Percentiles rank a stretch among this genome's conserved stretches.
phyloP scores from a whole-genome alignment of 1,139 yeast species.

The Yamadazyma diddensiae region DNA sequence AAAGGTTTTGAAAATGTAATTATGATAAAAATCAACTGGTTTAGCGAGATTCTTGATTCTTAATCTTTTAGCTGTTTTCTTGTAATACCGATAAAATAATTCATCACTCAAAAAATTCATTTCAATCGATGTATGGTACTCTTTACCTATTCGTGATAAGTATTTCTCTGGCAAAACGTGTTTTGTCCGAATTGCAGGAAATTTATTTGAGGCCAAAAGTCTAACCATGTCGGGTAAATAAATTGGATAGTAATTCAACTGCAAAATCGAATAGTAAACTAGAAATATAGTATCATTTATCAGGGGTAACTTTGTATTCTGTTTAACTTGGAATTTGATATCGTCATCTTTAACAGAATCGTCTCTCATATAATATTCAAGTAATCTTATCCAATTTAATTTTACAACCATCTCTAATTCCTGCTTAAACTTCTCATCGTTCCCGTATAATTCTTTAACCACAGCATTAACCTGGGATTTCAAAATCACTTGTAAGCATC shows the following conservation, averaged over 20 bases:
- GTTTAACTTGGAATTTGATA: slow-evolving; percentile 12
- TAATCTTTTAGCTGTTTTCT: slow-evolving; percentile 17
- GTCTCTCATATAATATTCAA: slow-evolving; percentile 17
- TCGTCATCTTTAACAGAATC: slow-evolving; percentile 9
- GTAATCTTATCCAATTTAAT: slow-evolving; percentile 47
- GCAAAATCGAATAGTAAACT: slow-evolving; percentile 36
- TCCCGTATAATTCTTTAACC: slow-evolving; percentile 19
- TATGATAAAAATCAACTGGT: slow-evolving; percentile 27
- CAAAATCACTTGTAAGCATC: slow-evolving; percentile 55
- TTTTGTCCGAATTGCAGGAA: slow-evolving; percentile 36
- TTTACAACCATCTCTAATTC: slow-evolving; percentile 44
- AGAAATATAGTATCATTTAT: slow-evolving; percentile 32
- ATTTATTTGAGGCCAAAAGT: slow-evolving; percentile 26
- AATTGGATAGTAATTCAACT: slow-evolving; percentile 34
- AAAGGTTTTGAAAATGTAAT: slow-evolving; percentile 28
- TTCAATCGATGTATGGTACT: slow-evolving; percentile 5
- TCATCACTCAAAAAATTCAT: slow-evolving; percentile 9
- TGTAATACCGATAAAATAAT: slow-evolving; percentile 3
- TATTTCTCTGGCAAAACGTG: slow-evolving; percentile 7
- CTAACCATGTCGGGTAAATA: slow-evolving; percentile 34
- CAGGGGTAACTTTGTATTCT: slow-evolving; percentile 17
- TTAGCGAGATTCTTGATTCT: slow-evolving; percentile 9
- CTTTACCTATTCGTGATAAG: slow-evolving; percentile 2
- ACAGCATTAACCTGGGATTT: slow-evolving; percentile 40
- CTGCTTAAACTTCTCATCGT: slow-evolving; percentile 6